Conservation (phyloP, 768 basidiomycete species). For the Boletus vinaceobasis region DNA sequence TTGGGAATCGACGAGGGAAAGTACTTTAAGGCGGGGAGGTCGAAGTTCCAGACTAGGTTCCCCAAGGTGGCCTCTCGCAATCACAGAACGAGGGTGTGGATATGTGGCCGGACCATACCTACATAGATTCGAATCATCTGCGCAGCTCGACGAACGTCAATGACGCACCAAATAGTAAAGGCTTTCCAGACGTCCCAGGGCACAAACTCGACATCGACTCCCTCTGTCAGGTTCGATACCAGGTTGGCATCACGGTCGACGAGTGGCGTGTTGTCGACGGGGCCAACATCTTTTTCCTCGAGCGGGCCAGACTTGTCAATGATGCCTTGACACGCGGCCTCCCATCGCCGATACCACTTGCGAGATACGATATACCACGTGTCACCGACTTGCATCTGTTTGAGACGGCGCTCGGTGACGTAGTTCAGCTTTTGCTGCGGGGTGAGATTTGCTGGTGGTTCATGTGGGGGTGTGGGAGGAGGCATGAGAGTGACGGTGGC, state of each 20-base stretch:
- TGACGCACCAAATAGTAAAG: slow-evolving; percentile 55
- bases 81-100: slow-evolving; percentile 64
- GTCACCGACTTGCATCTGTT: slow-evolving; percentile 59
- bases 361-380: slow-evolving; percentile 76
- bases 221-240: slow-evolving; percentile 48
- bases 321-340: slow-evolving; percentile 65
- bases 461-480: slow-evolving; percentile 26
- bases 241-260: slow-evolving; percentile 51
- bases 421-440: slow-evolving; percentile 47
- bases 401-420: slow-evolving; percentile 45
- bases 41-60: slow-evolving; percentile 64
- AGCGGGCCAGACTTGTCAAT: slow-evolving; percentile 65
- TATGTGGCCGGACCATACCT: slow-evolving; percentile 70
- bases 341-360: slow-evolving; percentile 74
- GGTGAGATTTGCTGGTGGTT: slow-evolving; percentile 27
- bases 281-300: slow-evolving; percentile 60
- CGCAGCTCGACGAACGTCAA: neutral
- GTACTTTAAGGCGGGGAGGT: slow-evolving; percentile 61
- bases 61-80: slow-evolving; percentile 52
- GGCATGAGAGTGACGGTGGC: slow-evolving; percentile 18
- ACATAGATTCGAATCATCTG: neutral
- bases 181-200: slow-evolving; percentile 69
- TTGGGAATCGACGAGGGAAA: slow-evolving; percentile 37
- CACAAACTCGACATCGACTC: slow-evolving; percentile 71
- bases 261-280: slow-evolving; percentile 72